phyloP scores from a whole-genome alignment of 2,329 filamentous ascomycete genomes.

The Trichophyton schoenleinii region DNA sequence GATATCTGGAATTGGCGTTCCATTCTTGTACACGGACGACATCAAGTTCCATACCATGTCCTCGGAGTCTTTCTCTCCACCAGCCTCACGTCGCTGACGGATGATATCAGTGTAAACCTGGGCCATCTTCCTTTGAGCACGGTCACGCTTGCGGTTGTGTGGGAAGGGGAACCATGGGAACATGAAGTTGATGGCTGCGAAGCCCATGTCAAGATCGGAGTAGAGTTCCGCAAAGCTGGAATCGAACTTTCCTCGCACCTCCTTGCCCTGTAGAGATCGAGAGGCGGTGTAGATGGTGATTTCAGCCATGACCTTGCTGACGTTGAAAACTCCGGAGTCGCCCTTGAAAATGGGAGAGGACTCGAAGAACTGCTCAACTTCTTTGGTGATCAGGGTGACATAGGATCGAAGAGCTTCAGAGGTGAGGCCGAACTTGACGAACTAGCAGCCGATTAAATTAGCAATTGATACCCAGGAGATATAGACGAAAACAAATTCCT shows the following conservation, averaged over 20 bases:
- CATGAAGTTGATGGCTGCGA: slow-evolving; percentile 81
- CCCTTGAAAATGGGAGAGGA: slow-evolving; percentile 54
- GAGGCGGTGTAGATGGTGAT: slow-evolving; percentile 86
- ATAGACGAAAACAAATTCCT: background rate
- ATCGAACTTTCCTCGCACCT: slow-evolving; percentile 70
- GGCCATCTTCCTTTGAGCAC: slow-evolving; percentile 67
- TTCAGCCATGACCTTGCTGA: slow-evolving; percentile 65
- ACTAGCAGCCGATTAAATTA: slow-evolving; percentile 23
- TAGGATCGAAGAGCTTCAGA: slow-evolving; percentile 54
- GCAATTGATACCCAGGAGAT: background rate
- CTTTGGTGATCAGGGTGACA: slow-evolving; percentile 63
- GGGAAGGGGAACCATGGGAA: slow-evolving; percentile 78
- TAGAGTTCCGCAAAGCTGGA: slow-evolving; percentile 69
- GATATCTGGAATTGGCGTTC: slow-evolving; percentile 62
- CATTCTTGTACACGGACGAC: slow-evolving; percentile 75
- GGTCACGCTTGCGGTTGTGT: slow-evolving; percentile 72
- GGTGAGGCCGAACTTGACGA: slow-evolving; percentile 53
- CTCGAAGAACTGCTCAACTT: slow-evolving; percentile 63
- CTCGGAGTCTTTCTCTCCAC: slow-evolving; percentile 41
- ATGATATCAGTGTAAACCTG: slow-evolving; percentile 76
- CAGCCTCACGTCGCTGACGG: slow-evolving; percentile 50
- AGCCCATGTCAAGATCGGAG: slow-evolving; percentile 82
- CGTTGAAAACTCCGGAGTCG: slow-evolving; percentile 55
- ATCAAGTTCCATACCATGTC: slow-evolving; percentile 91
- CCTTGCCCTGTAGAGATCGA: slow-evolving; percentile 70